Evolutionary conservation across 2,329 filamentous ascomycete species (phyloP).

Genomic region (Zarea fungicola): DNA sequence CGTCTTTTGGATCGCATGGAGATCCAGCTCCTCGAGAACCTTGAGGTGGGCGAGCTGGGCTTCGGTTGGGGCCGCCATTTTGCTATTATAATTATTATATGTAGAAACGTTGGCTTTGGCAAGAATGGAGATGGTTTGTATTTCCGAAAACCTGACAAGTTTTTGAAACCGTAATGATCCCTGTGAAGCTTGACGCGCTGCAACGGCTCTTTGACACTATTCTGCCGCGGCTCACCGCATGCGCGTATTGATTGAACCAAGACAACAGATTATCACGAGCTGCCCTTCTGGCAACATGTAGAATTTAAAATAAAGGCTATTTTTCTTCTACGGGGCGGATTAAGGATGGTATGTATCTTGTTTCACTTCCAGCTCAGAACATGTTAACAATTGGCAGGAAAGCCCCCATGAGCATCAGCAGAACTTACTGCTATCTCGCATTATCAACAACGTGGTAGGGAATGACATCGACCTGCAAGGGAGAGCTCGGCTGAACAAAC

Average conservation of each 20-base stretch:
- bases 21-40: constrained; percentile 87
- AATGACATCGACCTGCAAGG: background rate
- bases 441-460: constrained; percentile 94
- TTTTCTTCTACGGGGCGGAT: background rate
- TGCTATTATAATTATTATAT: background rate
- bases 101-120: background rate
- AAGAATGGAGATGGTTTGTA: background rate
- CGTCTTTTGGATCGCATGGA: constrained; percentile 76
- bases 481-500: background rate
- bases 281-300: background rate
- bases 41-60: constrained; percentile 75
- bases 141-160: no score
- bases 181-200: background rate
- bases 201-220: constrained; percentile 11
- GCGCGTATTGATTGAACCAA: background rate
- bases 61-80: constrained; percentile 59
- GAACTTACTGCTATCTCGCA: constrained; percentile 84
- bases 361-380: background rate
- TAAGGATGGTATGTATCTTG: background rate
- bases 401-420: constrained; percentile 98
- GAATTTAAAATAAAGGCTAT: background rate
- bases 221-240: constrained; percentile 32
- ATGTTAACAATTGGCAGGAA: constrained; percentile 50
- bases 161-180: background rate
- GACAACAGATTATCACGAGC: background rate